These are phyloP conservation scores for Globisporangium nagaii DNA, from an alignment of 352 stramenopile genomes.

Conservation along the genomic window DNA sequence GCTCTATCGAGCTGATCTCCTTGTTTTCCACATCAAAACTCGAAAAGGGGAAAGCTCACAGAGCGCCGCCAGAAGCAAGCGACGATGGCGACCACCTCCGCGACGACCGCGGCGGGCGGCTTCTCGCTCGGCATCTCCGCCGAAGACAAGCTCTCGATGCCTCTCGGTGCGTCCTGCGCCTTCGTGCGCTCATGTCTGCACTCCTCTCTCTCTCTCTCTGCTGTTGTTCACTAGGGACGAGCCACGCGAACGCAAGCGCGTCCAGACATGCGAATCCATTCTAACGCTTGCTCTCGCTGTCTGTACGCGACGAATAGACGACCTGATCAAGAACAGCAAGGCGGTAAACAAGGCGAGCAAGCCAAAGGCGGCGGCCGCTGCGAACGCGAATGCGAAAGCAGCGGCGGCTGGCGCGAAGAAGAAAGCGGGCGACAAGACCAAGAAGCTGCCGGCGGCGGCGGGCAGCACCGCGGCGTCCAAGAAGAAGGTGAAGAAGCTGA, in stretches of 20 bases:
- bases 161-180: conserved; percentile 26
- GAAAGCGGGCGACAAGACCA: conserved; percentile 4
- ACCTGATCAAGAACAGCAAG: conserved; percentile 37
- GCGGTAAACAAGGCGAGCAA: conserved; percentile 16
- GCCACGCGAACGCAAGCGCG: background rate
- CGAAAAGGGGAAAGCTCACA: too few species aligned
- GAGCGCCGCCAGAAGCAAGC: background rate
- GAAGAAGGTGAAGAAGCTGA: conserved; percentile 16
- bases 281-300: background rate
- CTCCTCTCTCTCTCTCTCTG: background rate
- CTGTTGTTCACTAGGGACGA: background rate
- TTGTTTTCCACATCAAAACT: too few species aligned
- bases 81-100: conserved; percentile 3
- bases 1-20: too few species aligned
- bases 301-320: conserved; percentile 15
- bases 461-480: background rate
- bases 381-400: background rate
- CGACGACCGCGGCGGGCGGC: conserved; percentile 6
- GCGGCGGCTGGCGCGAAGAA: background rate
- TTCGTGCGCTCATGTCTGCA: background rate
- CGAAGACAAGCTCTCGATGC: conserved; percentile 50
- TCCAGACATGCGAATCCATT: background rate
- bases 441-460: background rate
- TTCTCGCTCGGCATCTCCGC: conserved; percentile 49
- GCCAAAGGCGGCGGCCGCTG: conserved; percentile 12